A percentile compares a stretch with the other conserved stretches of the same genome.
Evolutionary conservation across 805 yeast genomes (phyloP).

Genomic region (Candida nonsorbophila): DNA sequence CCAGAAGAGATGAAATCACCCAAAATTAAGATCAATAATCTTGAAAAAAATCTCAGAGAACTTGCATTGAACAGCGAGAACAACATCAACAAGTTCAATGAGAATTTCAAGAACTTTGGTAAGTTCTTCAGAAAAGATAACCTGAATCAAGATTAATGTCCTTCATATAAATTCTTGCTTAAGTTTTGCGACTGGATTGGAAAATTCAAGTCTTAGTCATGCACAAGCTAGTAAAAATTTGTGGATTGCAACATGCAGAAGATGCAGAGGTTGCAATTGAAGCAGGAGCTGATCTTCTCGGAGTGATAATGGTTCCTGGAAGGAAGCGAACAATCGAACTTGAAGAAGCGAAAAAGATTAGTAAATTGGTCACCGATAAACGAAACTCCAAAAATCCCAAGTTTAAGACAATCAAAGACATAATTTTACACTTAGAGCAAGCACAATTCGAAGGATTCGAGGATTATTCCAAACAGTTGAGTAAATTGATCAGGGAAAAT

Average conservation of each 20-base stretch:
- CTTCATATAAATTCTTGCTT: not conserved
- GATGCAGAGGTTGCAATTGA: constrained; percentile 70
- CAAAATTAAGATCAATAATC: constrained; percentile 32
- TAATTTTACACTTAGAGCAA: constrained; percentile 9
- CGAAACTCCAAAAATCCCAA: constrained; percentile 12
- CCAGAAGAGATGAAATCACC: constrained; percentile 20
- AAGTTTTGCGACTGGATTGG: too few species aligned
- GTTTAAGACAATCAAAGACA: constrained; percentile 15
- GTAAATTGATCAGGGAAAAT: constrained; percentile 20
- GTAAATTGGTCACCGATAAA: constrained; percentile 19
- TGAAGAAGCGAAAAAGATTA: constrained; percentile 21
- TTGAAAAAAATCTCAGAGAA: constrained; percentile 41
- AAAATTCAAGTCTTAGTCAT: too few species aligned
- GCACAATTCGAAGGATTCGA: constrained; percentile 8
- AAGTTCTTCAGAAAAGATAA: constrained; percentile 40
- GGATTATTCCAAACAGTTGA: constrained; percentile 25
- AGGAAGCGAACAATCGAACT: constrained; percentile 61
- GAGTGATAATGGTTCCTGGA: constrained; percentile 83
- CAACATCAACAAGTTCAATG: constrained; percentile 59
- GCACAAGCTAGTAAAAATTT: constrained; percentile 62
- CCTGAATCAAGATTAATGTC: constrained; percentile 5
- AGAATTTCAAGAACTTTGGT: constrained; percentile 60
- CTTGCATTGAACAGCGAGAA: constrained; percentile 50
- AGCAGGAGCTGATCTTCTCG: constrained; percentile 70
- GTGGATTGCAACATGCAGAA: constrained; percentile 68